Evolutionary conservation across 164 flowering plant species (phyloP), one percentile per base, ranked within the genome.

Genomic region (Umbilicus rupestris): DNA sequence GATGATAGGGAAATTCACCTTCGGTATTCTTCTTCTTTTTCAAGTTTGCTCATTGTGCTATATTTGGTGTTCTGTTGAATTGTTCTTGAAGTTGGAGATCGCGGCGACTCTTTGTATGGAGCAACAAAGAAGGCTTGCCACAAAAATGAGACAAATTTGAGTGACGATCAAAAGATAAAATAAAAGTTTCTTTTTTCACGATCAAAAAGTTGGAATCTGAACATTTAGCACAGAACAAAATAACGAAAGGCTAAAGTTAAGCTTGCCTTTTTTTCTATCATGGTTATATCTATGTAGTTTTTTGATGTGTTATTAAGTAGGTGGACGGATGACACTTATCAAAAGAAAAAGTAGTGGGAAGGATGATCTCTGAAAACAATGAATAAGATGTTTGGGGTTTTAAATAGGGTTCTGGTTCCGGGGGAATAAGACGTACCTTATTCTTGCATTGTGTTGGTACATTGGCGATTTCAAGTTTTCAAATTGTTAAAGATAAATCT

Each of bases 341-440:
- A 52, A 52, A 52, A 26, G 31, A 52, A 52, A 52, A 52, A 52
- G 59, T 52, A 52, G 59, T 52, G 59, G 59, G 26, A 52, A 52
- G 59, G 59, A 52, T 52, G 28, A 52, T 26, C 31, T 11, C 16
- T 52, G 31, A 52, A 26, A 10, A 52, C 28, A n/a, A n/a, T 28
- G 31, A 52, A 26, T 52, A 52, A 9, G 31, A 52, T 52, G 6
- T 52, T 7, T 26, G 59, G 59, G 30, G 59, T 52, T 50, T n/a
- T 52, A 52, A 52, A 52, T 52, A 52, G 31, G 26, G 59, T 10
- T 4, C 31, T 52, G 31, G 30, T 52, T 24, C 28, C 26, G 20
- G 31, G 31, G 15, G 17, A 50, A 26, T 24, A 24, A 26, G 59
- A 52, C 30, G 3, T 24, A 24, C 31, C 59, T 52, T 52, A 31